These are phyloP conservation scores for Sugiyamaella sp. DNA, from an alignment of 1,139 yeast species.

Conservation along the genomic window DNA sequence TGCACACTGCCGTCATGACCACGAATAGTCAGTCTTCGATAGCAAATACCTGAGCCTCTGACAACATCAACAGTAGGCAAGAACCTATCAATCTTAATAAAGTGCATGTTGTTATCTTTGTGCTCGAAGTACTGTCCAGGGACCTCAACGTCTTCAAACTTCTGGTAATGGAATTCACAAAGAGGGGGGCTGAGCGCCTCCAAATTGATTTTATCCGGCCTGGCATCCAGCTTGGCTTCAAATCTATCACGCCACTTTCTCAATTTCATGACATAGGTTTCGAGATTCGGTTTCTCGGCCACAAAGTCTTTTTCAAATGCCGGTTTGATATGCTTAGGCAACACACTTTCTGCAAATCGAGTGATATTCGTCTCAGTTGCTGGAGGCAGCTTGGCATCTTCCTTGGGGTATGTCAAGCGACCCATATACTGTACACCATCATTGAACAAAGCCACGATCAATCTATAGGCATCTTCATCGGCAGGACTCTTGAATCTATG, in stretches of 20 bases:
- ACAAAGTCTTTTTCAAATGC: constrained; percentile 94
- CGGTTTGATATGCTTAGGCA: constrained; percentile 86
- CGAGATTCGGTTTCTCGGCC: constrained; percentile 83
- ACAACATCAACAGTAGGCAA: constrained; percentile 86
- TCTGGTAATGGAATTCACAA: constrained; percentile 96
- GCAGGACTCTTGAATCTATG: constrained; percentile 93
- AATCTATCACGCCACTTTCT: constrained; percentile 92
- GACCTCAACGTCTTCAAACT: constrained; percentile 94
- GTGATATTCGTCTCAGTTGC: constrained; percentile 89
- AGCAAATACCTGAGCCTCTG: constrained; percentile 91
- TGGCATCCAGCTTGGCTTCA: constrained; percentile 81
- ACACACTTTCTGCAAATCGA: constrained; percentile 88
- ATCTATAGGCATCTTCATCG: constrained; percentile 94
- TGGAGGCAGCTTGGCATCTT: constrained; percentile 85
- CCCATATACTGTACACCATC: constrained; percentile 90
- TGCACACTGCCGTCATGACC: constrained; percentile 94
- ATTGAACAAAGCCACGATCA: constrained; percentile 86
- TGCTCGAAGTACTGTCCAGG: constrained; percentile 88
- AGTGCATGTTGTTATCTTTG: constrained; percentile 83
- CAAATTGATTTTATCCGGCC: constrained; percentile 75
- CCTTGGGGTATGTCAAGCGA: constrained; percentile 81
- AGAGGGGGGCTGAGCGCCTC: constrained; percentile 94
- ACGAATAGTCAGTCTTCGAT: constrained; percentile 83
- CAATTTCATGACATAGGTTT: constrained; percentile 78
- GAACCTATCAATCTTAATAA: constrained; percentile 90